phyloP scores from a whole-genome alignment of 176 grass and related monocot species.

The Puya raimondii region DNA sequence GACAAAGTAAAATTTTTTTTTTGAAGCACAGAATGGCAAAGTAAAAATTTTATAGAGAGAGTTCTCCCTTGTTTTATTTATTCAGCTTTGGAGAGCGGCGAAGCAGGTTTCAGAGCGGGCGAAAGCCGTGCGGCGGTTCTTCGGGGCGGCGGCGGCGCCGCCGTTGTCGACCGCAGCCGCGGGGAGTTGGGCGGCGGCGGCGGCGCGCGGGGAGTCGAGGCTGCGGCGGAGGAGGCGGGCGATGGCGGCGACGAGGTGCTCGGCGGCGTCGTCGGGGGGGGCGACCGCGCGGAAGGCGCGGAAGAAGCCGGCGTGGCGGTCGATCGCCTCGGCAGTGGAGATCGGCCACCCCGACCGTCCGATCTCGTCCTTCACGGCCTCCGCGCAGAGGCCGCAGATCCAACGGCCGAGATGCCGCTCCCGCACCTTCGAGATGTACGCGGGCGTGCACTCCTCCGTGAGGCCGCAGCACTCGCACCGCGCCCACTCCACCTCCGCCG shows the following conservation, averaged over 20 bases:
- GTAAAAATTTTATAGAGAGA: too few relatives aligned
- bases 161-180: conserved; percentile 8
- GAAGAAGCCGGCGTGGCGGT: conserved; percentile 57
- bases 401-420: conserved; percentile 46
- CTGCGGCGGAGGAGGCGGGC: conserved; percentile 46
- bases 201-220: conserved; percentile 46
- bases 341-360: conserved; percentile 41
- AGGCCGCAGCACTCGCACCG: conserved; percentile 75
- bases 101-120: background rate
- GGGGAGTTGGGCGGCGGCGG: conserved; percentile 12
- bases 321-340: conserved; percentile 64
- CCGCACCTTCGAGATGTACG: conserved; percentile 60
- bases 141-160: background rate
- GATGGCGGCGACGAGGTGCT: conserved; percentile 60
- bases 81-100: background rate
- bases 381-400: conserved; percentile 70
- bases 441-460: conserved; percentile 75
- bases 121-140: too few relatives aligned
- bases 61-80: background rate
- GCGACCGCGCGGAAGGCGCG: conserved; percentile 16
- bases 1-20: too few relatives aligned
- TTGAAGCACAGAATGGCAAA: too few relatives aligned
- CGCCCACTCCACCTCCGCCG: conserved; percentile 23
- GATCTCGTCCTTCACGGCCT: conserved; percentile 64
- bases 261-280: conserved; percentile 11